Conservation (phyloP, 305 asterid species). For the Solanum hybrid region DNA sequence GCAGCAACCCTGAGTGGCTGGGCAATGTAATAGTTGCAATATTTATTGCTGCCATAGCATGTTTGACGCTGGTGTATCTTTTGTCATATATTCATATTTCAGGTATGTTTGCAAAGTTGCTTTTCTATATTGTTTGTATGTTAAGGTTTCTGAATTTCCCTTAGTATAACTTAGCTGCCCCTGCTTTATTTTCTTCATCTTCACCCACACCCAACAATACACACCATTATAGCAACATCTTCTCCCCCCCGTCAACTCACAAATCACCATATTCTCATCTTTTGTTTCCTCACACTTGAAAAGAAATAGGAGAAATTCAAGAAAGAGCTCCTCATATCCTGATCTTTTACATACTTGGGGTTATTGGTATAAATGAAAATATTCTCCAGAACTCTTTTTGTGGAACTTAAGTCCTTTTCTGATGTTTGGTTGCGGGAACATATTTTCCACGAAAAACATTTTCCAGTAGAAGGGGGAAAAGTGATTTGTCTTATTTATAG, state of each 20-base stretch:
- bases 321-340: background rate
- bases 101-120: constrained; percentile 31
- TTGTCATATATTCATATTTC: constrained; percentile 84
- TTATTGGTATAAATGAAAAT: background rate
- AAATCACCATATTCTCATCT: background rate
- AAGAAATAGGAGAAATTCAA: background rate
- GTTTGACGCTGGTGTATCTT: constrained; percentile 73
- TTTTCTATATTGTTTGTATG: background rate
- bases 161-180: background rate
- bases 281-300: background rate
- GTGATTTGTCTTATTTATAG: background rate
- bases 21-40: constrained; percentile 46
- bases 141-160: background rate
- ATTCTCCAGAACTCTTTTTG: background rate
- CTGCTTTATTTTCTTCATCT: background rate
- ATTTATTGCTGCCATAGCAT: constrained; percentile 54
- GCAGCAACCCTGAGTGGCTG: constrained; percentile 74
- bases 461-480: background rate
- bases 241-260: background rate
- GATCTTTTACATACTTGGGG: background rate
- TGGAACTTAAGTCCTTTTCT: background rate
- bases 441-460: background rate
- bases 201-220: background rate
- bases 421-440: background rate
- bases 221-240: background rate